phyloP scores from a whole-genome alignment of 1,284 basidiomycete species.

The Schizophyllum commune region DNA sequence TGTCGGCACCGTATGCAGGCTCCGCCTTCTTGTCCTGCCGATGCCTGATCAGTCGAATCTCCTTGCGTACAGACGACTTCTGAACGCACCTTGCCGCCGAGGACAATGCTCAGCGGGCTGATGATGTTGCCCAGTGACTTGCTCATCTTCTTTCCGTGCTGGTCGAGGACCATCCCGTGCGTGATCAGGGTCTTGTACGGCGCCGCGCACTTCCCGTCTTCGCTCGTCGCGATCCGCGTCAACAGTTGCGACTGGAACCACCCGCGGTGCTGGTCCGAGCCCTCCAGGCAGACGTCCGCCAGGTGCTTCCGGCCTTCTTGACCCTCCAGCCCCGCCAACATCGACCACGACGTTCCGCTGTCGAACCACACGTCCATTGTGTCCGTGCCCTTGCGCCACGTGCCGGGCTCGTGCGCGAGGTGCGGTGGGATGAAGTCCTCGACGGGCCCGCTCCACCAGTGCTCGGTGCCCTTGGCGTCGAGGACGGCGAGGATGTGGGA shows the following conservation, averaged over 20 bases:
- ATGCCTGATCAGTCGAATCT: slow-evolving; percentile 1
- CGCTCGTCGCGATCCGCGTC: slow-evolving; percentile 57
- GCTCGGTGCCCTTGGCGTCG: slow-evolving; percentile 61
- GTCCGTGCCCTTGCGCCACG: slow-evolving; percentile 77
- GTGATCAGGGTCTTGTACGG: slow-evolving; percentile 79
- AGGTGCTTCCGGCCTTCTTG: slow-evolving; percentile 11
- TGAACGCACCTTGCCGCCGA: slow-evolving; percentile 68
- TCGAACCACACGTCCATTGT: slow-evolving; percentile 99
- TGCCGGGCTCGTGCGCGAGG: slow-evolving; percentile 34
- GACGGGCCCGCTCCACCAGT: slow-evolving; percentile 91
- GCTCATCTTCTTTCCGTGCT: slow-evolving; percentile 95
- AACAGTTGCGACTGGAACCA: slow-evolving; percentile 98
- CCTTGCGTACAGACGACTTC: slow-evolving; percentile 1
- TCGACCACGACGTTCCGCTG: slow-evolving; percentile 92
- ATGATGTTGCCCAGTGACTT: slow-evolving; percentile 94
- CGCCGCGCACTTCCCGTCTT: slow-evolving; percentile 18
- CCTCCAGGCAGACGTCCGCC: slow-evolving; percentile 92
- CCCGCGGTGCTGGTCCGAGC: slow-evolving; percentile 95
- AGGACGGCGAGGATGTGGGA: slow-evolving; percentile 76
- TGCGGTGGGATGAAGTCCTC: slow-evolving; percentile 75
- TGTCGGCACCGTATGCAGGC: slow-evolving; percentile 82
- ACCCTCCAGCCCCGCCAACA: slow-evolving; percentile 44
- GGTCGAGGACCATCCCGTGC: slow-evolving; percentile 95
- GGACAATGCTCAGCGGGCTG: slow-evolving; percentile 75
- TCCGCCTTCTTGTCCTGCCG: slow-evolving; percentile 58